Evolutionary conservation across 2,329 filamentous ascomycete genomes (phyloP).

Genomic region (Fusarium coffeatum): DNA sequence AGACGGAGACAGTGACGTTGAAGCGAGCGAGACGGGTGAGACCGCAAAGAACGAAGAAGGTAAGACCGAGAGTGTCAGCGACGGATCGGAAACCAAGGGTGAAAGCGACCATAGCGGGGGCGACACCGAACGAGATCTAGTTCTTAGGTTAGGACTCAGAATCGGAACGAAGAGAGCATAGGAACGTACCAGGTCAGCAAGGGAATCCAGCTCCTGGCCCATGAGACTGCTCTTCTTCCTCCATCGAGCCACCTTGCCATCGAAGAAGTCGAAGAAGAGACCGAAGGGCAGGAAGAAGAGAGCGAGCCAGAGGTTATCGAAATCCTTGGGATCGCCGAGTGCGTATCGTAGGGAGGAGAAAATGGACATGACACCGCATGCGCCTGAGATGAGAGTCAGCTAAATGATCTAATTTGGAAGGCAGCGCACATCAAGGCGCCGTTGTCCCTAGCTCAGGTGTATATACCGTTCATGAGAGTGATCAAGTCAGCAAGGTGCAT

Average conservation of each 20-base stretch:
- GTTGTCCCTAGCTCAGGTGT: not conserved
- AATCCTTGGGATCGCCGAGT: slow-evolving; percentile 74
- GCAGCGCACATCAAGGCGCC: not conserved
- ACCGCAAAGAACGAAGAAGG: slow-evolving; percentile 94
- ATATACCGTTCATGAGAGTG: slow-evolving; percentile 80
- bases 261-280: slow-evolving; percentile 97
- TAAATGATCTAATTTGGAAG: not conserved
- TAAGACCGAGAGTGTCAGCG: slow-evolving; percentile 81
- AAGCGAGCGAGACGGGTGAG: slow-evolving; percentile 94
- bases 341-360: slow-evolving; percentile 96
- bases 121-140: slow-evolving; percentile 94
- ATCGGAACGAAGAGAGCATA: slow-evolving; percentile 4
- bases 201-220: slow-evolving; percentile 96
- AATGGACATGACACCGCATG: slow-evolving; percentile 93
- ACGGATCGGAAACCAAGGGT: slow-evolving; percentile 87
- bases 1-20: slow-evolving; percentile 90
- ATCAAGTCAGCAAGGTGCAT: slow-evolving; percentile 87
- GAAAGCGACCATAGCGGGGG: slow-evolving; percentile 88
- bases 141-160: slow-evolving; percentile 19
- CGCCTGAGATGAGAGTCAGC: slow-evolving; percentile 60
- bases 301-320: slow-evolving; percentile 81
- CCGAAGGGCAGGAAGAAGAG: slow-evolving; percentile 91
- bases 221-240: slow-evolving; percentile 96
- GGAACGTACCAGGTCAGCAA: slow-evolving; percentile 85
- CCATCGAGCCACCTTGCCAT: slow-evolving; percentile 96